phyloP scores from a whole-genome alignment of 2,329 filamentous ascomycete genomes.

The Ophiosphaerella herpotricha region DNA sequence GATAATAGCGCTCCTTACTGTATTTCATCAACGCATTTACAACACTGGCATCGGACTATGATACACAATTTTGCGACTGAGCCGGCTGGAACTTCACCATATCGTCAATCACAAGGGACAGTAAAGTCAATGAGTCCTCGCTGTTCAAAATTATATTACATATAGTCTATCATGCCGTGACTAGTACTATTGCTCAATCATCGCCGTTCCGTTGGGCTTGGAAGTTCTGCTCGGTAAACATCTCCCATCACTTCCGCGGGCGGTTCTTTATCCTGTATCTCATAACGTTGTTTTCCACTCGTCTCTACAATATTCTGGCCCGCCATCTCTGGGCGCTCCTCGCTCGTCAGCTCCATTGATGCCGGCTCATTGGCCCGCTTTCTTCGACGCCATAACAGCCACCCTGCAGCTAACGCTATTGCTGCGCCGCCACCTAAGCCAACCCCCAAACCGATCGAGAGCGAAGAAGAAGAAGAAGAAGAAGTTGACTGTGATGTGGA shows the following conservation, averaged over 20 bases:
- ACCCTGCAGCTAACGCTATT: neutral
- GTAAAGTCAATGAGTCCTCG: too few species aligned
- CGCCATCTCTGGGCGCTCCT: neutral
- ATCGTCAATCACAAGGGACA: too few species aligned
- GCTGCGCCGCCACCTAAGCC: neutral
- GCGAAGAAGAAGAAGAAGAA: neutral
- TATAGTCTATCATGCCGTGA: too few species aligned
- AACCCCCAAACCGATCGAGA: constrained; percentile 1
- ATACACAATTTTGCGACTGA: too few species aligned
- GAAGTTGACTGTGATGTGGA: too few species aligned
- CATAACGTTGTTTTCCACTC: neutral
- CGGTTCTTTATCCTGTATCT: neutral
- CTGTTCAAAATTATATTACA: too few species aligned
- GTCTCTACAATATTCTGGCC: neutral
- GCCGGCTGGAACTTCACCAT: too few species aligned
- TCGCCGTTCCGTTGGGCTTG: neutral
- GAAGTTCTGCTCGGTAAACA: neutral
- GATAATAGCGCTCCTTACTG: too few species aligned
- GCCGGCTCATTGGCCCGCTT: neutral
- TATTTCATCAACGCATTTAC: too few species aligned
- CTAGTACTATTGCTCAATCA: too few species aligned
- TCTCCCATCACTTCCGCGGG: neutral
- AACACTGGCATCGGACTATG: too few species aligned
- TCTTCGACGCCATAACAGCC: neutral
- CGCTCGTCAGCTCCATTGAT: neutral